A percentile compares a stretch with the other conserved stretches of the same genome.
phyloP scores from a whole-genome alignment of 2,329 filamentous ascomycete species.

The Bimuria novae-zelandiae region DNA sequence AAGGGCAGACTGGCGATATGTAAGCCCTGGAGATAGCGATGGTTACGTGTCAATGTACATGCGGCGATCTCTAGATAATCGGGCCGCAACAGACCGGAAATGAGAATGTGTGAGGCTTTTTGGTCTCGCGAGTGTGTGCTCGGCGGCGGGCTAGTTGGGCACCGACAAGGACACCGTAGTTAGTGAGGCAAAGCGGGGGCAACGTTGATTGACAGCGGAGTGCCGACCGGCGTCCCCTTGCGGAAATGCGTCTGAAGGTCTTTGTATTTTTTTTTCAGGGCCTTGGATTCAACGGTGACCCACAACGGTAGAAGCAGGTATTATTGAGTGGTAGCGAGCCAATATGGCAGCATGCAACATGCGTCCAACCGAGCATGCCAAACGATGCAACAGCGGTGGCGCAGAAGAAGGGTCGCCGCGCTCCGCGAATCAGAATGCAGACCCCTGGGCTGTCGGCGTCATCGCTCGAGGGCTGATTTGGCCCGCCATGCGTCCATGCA shows the following conservation, averaged over 20 bases:
- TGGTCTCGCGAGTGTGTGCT: background rate
- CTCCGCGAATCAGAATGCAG: background rate
- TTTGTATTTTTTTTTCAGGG: background rate
- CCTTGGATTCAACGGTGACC: background rate
- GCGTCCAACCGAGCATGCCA: too few species aligned
- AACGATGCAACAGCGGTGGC: background rate
- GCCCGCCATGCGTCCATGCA: slow-evolving; percentile 1
- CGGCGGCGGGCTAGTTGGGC: slow-evolving; percentile 10
- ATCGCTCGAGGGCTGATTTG: background rate
- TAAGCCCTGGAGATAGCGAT: background rate
- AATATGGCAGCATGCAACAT: background rate
- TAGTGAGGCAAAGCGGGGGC: slow-evolving; percentile 9
- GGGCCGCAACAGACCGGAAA: slow-evolving; percentile 9
- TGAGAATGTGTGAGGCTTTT: slow-evolving; percentile 7
- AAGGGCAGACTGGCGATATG: background rate
- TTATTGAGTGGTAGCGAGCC: background rate
- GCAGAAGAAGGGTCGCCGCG: background rate
- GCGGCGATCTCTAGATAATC: slow-evolving; percentile 7
- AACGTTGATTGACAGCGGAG: slow-evolving; percentile 6
- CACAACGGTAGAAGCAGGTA: background rate
- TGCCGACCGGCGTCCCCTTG: slow-evolving; percentile 12
- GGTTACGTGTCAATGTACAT: slow-evolving; percentile 11
- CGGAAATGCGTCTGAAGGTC: background rate
- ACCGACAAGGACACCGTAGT: slow-evolving; percentile 13
- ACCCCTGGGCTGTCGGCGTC: background rate